A percentile compares a stretch with the other conserved stretches of the same genome.
Evolutionary conservation across 2,329 filamentous ascomycete genomes (phyloP).

Genomic region (Fusarium temperatum): DNA sequence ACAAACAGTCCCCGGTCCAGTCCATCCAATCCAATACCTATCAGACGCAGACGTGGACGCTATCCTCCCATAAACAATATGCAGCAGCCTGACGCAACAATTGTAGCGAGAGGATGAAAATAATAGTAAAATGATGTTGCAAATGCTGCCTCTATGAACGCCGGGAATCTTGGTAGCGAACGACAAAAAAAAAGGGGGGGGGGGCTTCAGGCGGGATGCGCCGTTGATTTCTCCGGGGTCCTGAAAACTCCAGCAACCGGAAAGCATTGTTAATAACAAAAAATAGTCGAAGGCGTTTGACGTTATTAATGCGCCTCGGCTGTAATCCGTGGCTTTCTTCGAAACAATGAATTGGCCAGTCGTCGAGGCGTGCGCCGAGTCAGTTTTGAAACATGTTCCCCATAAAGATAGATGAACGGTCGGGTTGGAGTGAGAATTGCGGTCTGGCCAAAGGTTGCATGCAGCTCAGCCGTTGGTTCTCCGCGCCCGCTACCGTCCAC

Average conservation of each 20-base stretch:
- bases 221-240: not conserved
- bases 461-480: conserved; percentile 5
- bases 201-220: not conserved
- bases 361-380: conserved; percentile 17
- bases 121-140: conserved; percentile 17
- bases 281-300: conserved; percentile 8
- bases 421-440: not conserved
- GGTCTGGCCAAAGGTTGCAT: not conserved
- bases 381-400: conserved; percentile 22
- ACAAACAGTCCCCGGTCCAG: not conserved
- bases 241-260: conserved; percentile 19
- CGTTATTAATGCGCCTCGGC: conserved; percentile 15
- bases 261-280: not conserved
- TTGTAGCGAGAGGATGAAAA: conserved; percentile 25
- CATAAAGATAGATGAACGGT: conserved; percentile 7
- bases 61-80: conserved; percentile 16
- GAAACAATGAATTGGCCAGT: conserved; percentile 23
- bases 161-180: conserved; percentile 38
- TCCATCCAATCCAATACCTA: conserved; percentile 8
- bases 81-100: conserved; percentile 16
- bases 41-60: conserved; percentile 1
- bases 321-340: conserved; percentile 21
- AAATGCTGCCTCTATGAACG: conserved; percentile 39
- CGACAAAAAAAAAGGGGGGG: conserved; percentile 17
- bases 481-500: conserved; percentile 16